phyloP scores from a whole-genome alignment of 192 early-diverging fungal species.

The Linnemannia exigua region DNA sequence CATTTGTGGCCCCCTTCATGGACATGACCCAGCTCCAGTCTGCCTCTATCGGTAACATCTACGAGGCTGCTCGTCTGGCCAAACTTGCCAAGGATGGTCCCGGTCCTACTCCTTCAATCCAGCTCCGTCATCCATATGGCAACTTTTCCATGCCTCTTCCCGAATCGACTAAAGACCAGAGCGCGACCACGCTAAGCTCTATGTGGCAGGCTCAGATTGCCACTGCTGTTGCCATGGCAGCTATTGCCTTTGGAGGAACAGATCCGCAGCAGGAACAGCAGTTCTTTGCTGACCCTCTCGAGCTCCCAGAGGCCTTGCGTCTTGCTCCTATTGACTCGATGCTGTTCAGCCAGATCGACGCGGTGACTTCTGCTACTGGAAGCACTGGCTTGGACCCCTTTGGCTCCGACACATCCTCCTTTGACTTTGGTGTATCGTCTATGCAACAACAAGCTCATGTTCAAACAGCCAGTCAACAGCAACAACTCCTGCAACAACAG shows the following conservation, averaged over 20 bases:
- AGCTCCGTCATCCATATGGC: conserved; percentile 39
- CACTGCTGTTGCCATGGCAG: conserved; percentile 28
- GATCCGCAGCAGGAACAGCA: conserved; percentile 27
- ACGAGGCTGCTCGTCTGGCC: conserved; percentile 31
- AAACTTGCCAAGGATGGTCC: conserved; percentile 31
- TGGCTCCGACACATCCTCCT: neutral
- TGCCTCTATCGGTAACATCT: conserved; percentile 24
- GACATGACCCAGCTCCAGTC: conserved; percentile 32
- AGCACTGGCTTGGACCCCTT: neutral
- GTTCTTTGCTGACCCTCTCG: conserved; percentile 30
- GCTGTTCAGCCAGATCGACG: conserved; percentile 4
- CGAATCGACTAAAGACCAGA: neutral
- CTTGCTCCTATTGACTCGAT: conserved; percentile 20
- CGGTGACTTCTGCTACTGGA: neutral
- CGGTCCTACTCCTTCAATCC: conserved; percentile 23
- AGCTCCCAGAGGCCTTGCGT: conserved; percentile 24
- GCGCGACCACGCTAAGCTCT: conserved; percentile 2
- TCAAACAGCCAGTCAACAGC: neutral
- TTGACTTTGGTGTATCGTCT: neutral
- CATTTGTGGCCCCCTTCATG: conserved; percentile 21
- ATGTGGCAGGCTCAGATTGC: conserved; percentile 40
- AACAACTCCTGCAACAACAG: conserved; percentile 2
- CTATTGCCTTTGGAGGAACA: conserved; percentile 26
- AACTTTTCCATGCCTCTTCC: conserved; percentile 38
- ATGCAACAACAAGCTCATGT: neutral